A percentile compares a stretch with the other conserved stretches of the same genome.
These are phyloP conservation scores for Larix kaempferi DNA, from an alignment of 75 land plant species.

Conservation along the genomic window DNA sequence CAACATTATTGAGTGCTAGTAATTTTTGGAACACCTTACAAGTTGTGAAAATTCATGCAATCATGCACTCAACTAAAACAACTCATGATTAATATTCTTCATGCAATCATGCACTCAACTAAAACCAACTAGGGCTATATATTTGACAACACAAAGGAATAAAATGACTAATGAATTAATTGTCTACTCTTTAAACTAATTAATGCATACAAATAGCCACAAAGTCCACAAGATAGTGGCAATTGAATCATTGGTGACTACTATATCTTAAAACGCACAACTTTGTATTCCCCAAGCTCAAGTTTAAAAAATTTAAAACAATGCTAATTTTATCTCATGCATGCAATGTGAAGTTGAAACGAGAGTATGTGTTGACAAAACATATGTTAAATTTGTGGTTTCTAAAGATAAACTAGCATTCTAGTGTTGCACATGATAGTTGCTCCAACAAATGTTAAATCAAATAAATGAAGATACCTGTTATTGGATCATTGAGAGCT, in stretches of 20 bases:
- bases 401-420: neutral
- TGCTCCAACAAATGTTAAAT: neutral
- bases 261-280: neutral
- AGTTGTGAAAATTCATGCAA: neutral
- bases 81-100: no score
- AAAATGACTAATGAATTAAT: no score
- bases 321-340: neutral
- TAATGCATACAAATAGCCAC: no score
- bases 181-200: no score
- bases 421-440: neutral
- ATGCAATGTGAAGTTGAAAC: neutral
- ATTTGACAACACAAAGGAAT: no score
- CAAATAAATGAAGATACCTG: constrained; percentile 23
- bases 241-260: neutral
- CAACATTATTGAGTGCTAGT: neutral
- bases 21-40: neutral
- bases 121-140: no score
- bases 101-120: no score
- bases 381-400: neutral
- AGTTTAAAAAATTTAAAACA: constrained; percentile 12
- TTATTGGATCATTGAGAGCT: constrained; percentile 46
- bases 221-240: no score
- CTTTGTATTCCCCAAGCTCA: constrained; percentile 15
- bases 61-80: no score
- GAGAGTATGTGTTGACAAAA: neutral